These are phyloP conservation scores for Termitomyces eurrhizus DNA, from an alignment of 768 basidiomycete species.

Conservation along the genomic window DNA sequence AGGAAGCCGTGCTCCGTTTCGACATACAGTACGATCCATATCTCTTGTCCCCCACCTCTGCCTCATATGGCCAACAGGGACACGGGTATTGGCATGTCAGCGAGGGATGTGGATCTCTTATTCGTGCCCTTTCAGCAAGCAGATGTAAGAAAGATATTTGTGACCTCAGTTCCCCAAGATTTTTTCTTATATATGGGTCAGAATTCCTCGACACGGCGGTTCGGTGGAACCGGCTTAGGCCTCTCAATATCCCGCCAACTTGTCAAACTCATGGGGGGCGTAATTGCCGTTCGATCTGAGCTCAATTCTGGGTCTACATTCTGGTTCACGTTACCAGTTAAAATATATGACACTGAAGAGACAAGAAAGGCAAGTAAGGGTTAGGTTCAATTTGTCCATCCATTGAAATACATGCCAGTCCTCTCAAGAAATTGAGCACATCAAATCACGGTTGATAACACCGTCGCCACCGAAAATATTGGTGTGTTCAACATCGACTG, in stretches of 20 bases:
- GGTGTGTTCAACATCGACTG: constrained; percentile 54
- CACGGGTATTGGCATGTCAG: constrained; percentile 67
- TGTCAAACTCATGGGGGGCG: constrained; percentile 74
- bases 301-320: constrained; percentile 62
- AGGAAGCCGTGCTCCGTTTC: constrained; percentile 56
- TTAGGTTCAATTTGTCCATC: not conserved
- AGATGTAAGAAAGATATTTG: constrained; percentile 35
- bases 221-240: constrained; percentile 76
- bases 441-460: constrained; percentile 43
- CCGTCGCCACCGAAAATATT: constrained; percentile 47
- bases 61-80: constrained; percentile 38
- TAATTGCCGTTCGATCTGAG: constrained; percentile 66
- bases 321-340: constrained; percentile 72
- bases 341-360: constrained; percentile 50
- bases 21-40: constrained; percentile 49
- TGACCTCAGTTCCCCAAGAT: not conserved
- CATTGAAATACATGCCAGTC: constrained; percentile 30
- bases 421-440: constrained; percentile 39
- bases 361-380: constrained; percentile 43
- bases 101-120: constrained; percentile 60
- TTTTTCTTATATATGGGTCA: constrained; percentile 12
- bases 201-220: constrained; percentile 71
- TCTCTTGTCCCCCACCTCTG: not conserved
- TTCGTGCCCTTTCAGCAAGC: constrained; percentile 79
- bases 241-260: constrained; percentile 71